phyloP scores from a whole-genome alignment of 2,329 filamentous ascomycete species.

The Trichoderma endophyticum region DNA sequence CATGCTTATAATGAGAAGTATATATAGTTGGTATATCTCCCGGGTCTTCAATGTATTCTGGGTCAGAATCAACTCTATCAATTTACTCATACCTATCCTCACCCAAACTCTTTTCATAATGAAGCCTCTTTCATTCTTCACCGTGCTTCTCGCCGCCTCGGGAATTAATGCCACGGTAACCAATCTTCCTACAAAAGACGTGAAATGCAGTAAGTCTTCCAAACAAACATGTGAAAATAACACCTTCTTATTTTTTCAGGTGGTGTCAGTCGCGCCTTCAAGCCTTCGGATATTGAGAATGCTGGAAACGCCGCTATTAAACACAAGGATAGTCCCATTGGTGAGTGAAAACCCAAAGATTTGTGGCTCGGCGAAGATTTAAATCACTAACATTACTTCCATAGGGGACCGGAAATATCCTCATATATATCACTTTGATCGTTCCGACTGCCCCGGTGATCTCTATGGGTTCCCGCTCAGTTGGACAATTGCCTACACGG shows the following conservation, averaged over 20 bases:
- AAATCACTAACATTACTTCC: background rate
- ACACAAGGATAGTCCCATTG: background rate
- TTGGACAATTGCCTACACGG: background rate
- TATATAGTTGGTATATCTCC: background rate
- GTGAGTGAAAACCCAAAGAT: background rate
- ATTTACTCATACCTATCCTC: background rate
- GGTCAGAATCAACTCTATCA: background rate
- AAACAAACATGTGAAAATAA: background rate
- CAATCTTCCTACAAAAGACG: background rate
- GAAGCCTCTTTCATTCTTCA: background rate
- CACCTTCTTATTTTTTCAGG: background rate
- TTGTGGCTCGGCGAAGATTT: background rate
- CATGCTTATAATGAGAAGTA: too few relatives aligned
- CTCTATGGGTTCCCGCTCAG: background rate
- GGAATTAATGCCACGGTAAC: background rate
- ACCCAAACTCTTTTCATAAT: background rate
- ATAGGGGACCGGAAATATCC: background rate
- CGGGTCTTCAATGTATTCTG: background rate
- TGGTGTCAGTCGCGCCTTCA: background rate
- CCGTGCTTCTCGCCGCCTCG: background rate
- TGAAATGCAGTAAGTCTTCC: background rate
- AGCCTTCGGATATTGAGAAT: background rate
- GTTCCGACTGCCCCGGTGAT: background rate
- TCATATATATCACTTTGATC: background rate
- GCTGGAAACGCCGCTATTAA: background rate